Conservation (phyloP, 441 rosid genomes). For the Corymbia citriodora region DNA sequence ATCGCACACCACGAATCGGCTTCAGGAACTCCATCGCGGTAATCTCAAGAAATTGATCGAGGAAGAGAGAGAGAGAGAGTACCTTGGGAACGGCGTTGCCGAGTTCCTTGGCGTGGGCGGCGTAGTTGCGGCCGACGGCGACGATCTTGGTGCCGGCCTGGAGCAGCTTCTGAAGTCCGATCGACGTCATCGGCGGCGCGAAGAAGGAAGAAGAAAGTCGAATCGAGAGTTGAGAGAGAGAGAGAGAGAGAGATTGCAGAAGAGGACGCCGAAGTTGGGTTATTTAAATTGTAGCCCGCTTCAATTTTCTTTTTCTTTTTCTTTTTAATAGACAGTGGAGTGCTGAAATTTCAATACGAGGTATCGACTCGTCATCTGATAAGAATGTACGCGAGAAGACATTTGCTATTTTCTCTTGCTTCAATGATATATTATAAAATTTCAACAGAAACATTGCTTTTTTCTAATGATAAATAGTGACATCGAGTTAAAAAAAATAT, state of each 20-base stretch:
- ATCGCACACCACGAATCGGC: neutral
- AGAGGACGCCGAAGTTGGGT: neutral
- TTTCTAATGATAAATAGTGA: neutral
- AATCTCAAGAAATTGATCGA: neutral
- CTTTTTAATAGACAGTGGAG: neutral
- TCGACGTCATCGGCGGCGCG: neutral
- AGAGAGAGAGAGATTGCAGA: neutral
- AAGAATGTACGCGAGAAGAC: neutral
- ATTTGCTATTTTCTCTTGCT: neutral
- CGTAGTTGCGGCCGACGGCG: constrained; percentile 95
- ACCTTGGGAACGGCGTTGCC: constrained; percentile 98
- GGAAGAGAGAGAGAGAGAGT: neutral
- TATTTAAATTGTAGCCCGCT: neutral
- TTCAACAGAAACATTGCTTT: neutral
- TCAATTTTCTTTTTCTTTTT: neutral
- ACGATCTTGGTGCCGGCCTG: constrained; percentile 79
- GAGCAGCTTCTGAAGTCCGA: constrained; percentile 30
- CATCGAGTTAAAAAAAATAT: too few species aligned
- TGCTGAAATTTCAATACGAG: neutral
- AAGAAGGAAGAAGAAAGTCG: neutral
- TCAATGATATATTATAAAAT: neutral
- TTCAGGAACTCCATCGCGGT: neutral
- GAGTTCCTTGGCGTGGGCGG: constrained; percentile 94
- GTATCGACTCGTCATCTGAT: neutral
- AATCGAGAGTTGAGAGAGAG: neutral